phyloP scores from a whole-genome alignment of 2,329 filamentous ascomycete species.

The Penicillium janthinellum region DNA sequence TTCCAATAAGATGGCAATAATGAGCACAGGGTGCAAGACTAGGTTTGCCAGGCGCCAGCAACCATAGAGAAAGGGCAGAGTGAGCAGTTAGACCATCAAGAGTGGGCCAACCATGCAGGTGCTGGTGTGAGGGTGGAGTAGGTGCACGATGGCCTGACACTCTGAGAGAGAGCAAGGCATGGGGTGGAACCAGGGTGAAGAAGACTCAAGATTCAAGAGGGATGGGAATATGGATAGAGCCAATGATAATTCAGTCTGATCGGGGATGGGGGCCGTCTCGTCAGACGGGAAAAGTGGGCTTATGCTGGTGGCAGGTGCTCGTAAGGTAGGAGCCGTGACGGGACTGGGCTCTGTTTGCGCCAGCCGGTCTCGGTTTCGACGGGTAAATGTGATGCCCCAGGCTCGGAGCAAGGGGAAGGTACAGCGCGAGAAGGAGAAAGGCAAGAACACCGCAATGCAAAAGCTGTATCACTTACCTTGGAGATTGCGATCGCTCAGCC shows the following conservation, averaged over 20 bases:
- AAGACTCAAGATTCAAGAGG: constrained; percentile 6
- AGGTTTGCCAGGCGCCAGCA: constrained; percentile 13
- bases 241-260: constrained; percentile 19
- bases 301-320: constrained; percentile 2
- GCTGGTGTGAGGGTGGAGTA: constrained; percentile 31
- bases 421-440: background rate
- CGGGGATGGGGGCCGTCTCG: constrained; percentile 21
- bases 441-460: background rate
- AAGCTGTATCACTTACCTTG: constrained; percentile 7
- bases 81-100: constrained; percentile 22
- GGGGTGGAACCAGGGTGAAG: constrained; percentile 19
- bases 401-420: background rate
- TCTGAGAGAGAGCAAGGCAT: constrained; percentile 18
- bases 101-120: constrained; percentile 35
- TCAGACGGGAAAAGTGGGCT: constrained; percentile 23
- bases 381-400: constrained; percentile 10
- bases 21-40: constrained; percentile 9
- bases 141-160: constrained; percentile 34
- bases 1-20: constrained; percentile 11
- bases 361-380: constrained; percentile 24
- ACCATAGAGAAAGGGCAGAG: constrained; percentile 22
- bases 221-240: constrained; percentile 15
- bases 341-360: constrained; percentile 10
- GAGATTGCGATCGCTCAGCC: background rate
- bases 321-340: constrained; percentile 17